phyloP scores from a whole-genome alignment of 2,329 filamentous ascomycete genomes.

The Aspergillus sp. region DNA sequence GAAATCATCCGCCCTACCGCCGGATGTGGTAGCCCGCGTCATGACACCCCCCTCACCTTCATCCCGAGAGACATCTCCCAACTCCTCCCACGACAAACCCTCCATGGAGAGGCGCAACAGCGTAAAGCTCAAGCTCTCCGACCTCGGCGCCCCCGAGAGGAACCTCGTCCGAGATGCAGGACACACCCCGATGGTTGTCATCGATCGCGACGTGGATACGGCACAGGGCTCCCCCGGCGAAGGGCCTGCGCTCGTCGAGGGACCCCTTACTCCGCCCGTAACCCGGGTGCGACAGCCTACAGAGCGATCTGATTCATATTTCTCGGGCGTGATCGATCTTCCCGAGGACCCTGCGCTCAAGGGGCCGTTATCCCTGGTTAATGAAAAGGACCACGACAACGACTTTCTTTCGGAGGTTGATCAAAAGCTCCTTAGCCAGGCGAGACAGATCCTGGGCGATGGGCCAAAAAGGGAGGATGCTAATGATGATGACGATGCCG shows the following conservation, averaged over 20 bases:
- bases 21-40: conserved; percentile 48
- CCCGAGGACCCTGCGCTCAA: conserved; percentile 50
- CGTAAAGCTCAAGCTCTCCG: conserved; percentile 41
- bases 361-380: conserved; percentile 49
- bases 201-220: conserved; percentile 41
- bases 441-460: conserved; percentile 35
- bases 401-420: conserved; percentile 49
- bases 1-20: conserved; percentile 50
- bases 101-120: conserved; percentile 35
- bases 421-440: conserved; percentile 48
- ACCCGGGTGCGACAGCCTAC: conserved; percentile 36
- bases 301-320: conserved; percentile 48
- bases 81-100: conserved; percentile 27
- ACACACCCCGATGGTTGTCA: conserved; percentile 50
- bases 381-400: conserved; percentile 46
- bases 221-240: conserved; percentile 32
- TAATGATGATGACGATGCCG: conserved; percentile 18
- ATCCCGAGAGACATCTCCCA: conserved; percentile 33
- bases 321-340: conserved; percentile 40
- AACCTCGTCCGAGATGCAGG: conserved; percentile 49
- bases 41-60: conserved; percentile 47
- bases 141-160: conserved; percentile 43
- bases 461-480: conserved; percentile 27
- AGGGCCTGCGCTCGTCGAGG: conserved; percentile 27
- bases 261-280: conserved; percentile 39